Evolutionary conservation across 73 alveolate species (phyloP), one percentile per base, ranked within the genome.

Genomic region (Tetrahymena borealis): DNA sequence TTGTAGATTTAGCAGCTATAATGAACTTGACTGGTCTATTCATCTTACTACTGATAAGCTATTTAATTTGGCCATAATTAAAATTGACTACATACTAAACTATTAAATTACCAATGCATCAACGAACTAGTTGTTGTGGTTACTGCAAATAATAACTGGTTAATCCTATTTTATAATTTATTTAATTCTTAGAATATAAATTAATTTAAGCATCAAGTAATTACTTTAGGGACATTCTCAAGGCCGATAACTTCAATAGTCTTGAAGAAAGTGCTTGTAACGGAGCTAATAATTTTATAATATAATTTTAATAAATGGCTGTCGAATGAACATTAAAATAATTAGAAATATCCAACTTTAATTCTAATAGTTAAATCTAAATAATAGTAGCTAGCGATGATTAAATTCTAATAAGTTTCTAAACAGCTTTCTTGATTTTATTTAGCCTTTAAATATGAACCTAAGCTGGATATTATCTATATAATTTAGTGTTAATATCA

Each of bases 51-150:
- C 94, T 79, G 78, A 96, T 96, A 90, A 97, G 91, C 99, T 96
- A 60, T 20, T 38, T 39, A 39, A 36, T 90, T 95, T 93, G 20
- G 35, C 85, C 32, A 95, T 78, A 78, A 94, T 40, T 78, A 94
- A 79, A 18, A 20, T 4, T 60, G 28, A 15, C 10, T 18, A 15
- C 31, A 0, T 1, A 16, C 5, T 24, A 24, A 60, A 18, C n/a
- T 6, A 24, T n/a, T 18, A 42, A 24, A 18, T 60, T 96, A 97
- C 97, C 93, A 97, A 92, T 33, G 99, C 99, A 94, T 98, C 99
- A 91, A 98, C 95, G 93, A 95, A 98, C 94, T 98, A 96, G 93
- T 98, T 98, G 40, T 99, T 98, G 91, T 98, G 99, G 91, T 98
- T 98, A 41, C 99, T 98, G 91, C 98, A 98, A 78, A 98, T 78